A percentile compares a stretch with the other conserved stretches of the same genome.
Conservation (phyloP, 2,329 filamentous ascomycete species). For the Verticillium klebahnii region DNA sequence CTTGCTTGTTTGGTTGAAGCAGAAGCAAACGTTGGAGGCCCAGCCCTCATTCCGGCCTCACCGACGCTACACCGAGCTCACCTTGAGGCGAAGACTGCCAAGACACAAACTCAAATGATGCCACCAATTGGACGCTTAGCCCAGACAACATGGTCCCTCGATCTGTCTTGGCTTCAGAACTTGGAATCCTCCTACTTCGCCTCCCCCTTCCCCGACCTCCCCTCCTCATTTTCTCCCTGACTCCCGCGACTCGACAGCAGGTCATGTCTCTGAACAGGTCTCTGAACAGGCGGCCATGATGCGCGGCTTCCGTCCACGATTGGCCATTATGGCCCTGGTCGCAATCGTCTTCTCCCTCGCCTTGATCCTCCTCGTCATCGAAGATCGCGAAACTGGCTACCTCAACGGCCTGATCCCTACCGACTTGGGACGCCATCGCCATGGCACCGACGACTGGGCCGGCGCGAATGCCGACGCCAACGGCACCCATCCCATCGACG, state of each 20-base stretch:
- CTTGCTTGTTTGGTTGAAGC: no score
- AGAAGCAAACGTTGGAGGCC: no score
- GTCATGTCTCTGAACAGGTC: background rate
- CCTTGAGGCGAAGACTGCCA: background rate
- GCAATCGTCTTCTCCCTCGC: background rate
- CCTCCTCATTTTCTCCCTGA: background rate
- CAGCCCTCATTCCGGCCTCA: background rate
- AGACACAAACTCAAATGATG: background rate
- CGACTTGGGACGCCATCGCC: background rate
- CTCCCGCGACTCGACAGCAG: background rate
- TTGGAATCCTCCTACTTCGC: background rate
- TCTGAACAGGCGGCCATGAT: background rate
- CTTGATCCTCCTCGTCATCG: background rate
- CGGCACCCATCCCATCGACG: slow-evolving; percentile 41
- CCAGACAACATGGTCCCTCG: background rate
- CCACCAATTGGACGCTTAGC: background rate
- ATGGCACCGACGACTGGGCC: background rate
- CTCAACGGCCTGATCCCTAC: background rate
- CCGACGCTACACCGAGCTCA: background rate
- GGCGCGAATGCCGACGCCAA: slow-evolving; percentile 6
- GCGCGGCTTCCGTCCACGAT: background rate
- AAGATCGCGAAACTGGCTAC: background rate
- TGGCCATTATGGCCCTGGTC: background rate
- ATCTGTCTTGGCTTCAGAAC: background rate
- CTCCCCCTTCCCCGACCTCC: background rate